These are phyloP conservation scores for Aquilaria malaccensis DNA, from an alignment of 345 rosid genomes.

Conservation along the genomic window DNA sequence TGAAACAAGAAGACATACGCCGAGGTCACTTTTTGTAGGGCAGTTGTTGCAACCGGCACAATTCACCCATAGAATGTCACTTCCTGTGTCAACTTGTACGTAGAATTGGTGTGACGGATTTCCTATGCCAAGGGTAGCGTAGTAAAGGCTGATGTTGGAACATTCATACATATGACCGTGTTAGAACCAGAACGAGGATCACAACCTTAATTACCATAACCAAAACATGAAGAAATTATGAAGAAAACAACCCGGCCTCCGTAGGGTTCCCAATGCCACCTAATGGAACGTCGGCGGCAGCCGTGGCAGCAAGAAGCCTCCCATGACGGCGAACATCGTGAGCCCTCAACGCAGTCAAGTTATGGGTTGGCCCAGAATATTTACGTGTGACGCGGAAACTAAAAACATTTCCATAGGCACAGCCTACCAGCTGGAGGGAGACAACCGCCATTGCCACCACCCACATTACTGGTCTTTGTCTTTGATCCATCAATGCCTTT, in stretches of 20 bases:
- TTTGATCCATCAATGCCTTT: too few species aligned
- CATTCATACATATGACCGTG: too few species aligned
- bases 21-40: slow-evolving; percentile 64
- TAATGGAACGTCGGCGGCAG: slow-evolving; percentile 50
- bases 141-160: slow-evolving; percentile 53
- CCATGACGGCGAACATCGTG: slow-evolving; percentile 77
- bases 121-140: slow-evolving; percentile 61
- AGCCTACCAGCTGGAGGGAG: too few species aligned
- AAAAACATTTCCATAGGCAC: slow-evolving; percentile 28
- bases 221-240: background rate
- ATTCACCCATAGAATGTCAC: slow-evolving; percentile 90
- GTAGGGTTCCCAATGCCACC: slow-evolving; percentile 82
- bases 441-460: too few species aligned
- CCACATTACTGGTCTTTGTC: too few species aligned
- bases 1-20: slow-evolving; percentile 36
- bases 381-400: slow-evolving; percentile 54
- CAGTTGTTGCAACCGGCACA: slow-evolving; percentile 59
- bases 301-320: slow-evolving; percentile 48
- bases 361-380: slow-evolving; percentile 40
- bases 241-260: slow-evolving; percentile 47
- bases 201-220: too few species aligned
- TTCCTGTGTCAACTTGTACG: slow-evolving; percentile 94
- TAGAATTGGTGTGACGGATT: slow-evolving; percentile 60
- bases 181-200: too few species aligned
- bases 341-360: slow-evolving; percentile 38